These are phyloP conservation scores for Osmanthus fragrans DNA, from an alignment of 257 asterid genomes.

Conservation along the genomic window DNA sequence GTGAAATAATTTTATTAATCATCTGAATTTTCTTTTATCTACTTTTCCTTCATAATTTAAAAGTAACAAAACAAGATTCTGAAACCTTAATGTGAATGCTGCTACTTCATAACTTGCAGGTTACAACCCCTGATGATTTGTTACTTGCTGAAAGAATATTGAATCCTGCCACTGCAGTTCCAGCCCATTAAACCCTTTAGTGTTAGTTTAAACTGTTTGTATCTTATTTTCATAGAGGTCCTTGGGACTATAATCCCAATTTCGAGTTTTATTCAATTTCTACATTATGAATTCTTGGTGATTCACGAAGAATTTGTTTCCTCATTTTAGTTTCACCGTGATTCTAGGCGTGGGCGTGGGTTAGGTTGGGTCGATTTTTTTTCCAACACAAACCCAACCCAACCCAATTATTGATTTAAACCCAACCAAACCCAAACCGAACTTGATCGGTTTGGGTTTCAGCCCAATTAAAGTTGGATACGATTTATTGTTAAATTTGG, in stretches of 20 bases:
- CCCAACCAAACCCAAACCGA: too few relatives aligned
- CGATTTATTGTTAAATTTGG: too few relatives aligned
- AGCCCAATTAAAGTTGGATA: too few relatives aligned
- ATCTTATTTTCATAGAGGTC: neutral
- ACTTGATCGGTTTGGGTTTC: too few relatives aligned
- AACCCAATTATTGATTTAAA: too few relatives aligned
- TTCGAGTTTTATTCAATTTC: slow-evolving; percentile 1
- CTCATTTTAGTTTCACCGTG: neutral
- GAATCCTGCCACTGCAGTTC: slow-evolving; percentile 39
- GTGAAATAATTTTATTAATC: neutral
- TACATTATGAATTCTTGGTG: neutral
- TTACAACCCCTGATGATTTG: slow-evolving; percentile 94
- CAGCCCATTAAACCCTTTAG: neutral
- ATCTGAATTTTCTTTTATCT: neutral
- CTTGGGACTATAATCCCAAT: slow-evolving; percentile 1
- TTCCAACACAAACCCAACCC: too few relatives aligned
- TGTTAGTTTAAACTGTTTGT: neutral
- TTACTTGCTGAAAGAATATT: slow-evolving; percentile 92
- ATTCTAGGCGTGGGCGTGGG: too few relatives aligned
- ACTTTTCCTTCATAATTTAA: neutral
- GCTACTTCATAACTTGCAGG: slow-evolving; percentile 50
- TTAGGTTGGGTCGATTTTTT: too few relatives aligned
- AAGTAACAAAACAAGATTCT: neutral
- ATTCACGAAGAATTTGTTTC: neutral
- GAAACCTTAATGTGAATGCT: neutral